Evolutionary conservation across 805 yeast genomes (phyloP).

Genomic region (Saccharomycopsis babjevae): DNA sequence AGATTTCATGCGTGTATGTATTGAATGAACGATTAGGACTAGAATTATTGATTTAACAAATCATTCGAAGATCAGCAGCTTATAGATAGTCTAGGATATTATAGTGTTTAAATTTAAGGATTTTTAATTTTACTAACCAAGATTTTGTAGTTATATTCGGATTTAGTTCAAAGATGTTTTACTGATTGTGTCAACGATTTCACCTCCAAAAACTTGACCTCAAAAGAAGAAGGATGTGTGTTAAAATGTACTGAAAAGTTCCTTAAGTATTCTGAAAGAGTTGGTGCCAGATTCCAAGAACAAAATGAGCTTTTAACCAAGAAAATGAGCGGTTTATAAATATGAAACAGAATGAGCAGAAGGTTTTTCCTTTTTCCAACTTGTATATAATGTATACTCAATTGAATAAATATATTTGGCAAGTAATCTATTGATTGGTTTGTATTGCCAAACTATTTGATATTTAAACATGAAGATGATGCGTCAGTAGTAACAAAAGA

Average conservation of each 20-base stretch:
- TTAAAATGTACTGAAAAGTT: conserved; percentile 93
- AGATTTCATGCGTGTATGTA: conserved; percentile 84
- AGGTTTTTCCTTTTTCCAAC: neutral
- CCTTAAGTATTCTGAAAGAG: conserved; percentile 95
- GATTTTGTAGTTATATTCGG: conserved; percentile 56
- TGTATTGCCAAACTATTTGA: too few relatives aligned
- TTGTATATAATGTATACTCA: neutral
- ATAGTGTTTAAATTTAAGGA: neutral
- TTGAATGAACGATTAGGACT: neutral
- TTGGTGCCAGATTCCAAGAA: conserved; percentile 98
- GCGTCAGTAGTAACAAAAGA: too few relatives aligned
- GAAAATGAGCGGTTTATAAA: conserved; percentile 35
- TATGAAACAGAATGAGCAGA: neutral
- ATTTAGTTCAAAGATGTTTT: conserved; percentile 93
- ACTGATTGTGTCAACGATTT: conserved; percentile 96
- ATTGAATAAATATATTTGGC: neutral
- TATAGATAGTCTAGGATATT: neutral
- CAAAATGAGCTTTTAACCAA: conserved; percentile 80
- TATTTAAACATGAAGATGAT: too few relatives aligned
- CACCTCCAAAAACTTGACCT: conserved; percentile 80
- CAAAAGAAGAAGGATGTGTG: conserved; percentile 79
- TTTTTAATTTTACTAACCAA: neutral
- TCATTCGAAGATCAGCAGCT: too few relatives aligned
- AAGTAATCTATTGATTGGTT: neutral
- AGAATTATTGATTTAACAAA: too few relatives aligned